These are phyloP conservation scores for Carex myosuroides DNA, from an alignment of 176 grass and related monocot genomes.

Conservation along the genomic window DNA sequence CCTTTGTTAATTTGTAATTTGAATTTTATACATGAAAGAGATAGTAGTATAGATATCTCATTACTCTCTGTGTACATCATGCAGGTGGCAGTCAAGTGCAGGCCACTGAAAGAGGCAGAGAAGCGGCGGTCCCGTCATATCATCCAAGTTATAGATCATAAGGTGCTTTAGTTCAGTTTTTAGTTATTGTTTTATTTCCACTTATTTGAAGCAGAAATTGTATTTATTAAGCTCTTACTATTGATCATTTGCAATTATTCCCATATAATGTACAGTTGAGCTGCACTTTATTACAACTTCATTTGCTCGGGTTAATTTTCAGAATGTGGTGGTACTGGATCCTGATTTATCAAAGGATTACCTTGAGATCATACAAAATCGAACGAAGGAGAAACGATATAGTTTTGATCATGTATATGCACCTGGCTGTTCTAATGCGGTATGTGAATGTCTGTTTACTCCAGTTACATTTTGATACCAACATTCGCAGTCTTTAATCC, in stretches of 20 bases:
- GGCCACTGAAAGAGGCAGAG: constrained; percentile 76
- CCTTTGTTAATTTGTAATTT: not conserved
- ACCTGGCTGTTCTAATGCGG: constrained; percentile 69
- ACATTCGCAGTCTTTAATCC: not conserved
- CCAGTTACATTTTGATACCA: not conserved
- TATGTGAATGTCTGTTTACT: constrained; percentile 24
- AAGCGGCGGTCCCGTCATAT: constrained; percentile 60
- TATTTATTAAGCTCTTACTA: not conserved
- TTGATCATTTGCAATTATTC: not conserved
- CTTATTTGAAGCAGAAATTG: not conserved
- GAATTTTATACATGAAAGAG: not conserved
- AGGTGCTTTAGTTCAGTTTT: constrained; percentile 35
- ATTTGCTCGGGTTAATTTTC: constrained; percentile 2
- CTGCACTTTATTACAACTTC: not conserved
- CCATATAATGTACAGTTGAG: not conserved
- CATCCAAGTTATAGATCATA: constrained; percentile 90
- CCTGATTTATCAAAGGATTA: constrained; percentile 98
- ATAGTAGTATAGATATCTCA: not conserved
- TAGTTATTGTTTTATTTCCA: not conserved
- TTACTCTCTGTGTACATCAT: not conserved
- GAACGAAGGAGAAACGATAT: constrained; percentile 87
- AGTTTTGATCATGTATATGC: constrained; percentile 94
- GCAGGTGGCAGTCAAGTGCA: constrained; percentile 92
- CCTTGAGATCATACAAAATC: constrained; percentile 86
- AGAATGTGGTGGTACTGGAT: constrained; percentile 90